Conservation (phyloP, 2,329 filamentous ascomycete species). For the Colletotrichum kahawae region DNA sequence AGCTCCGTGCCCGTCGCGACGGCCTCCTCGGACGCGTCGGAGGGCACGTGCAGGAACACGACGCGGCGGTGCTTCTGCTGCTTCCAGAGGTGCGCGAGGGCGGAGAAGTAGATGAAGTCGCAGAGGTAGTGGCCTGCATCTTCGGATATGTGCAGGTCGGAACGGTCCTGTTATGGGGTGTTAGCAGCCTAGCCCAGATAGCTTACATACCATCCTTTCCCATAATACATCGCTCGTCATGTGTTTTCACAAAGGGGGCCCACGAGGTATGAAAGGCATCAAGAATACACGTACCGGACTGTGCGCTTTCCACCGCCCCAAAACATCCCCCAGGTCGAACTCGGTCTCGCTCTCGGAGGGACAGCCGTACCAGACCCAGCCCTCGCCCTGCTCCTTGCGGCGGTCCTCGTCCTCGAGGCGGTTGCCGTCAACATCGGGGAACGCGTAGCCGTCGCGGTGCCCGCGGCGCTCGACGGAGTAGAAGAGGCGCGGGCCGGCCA, state of each 20-base stretch:
- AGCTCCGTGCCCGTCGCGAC: slow-evolving; percentile 57
- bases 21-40: slow-evolving; percentile 54
- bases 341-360: slow-evolving; percentile 63
- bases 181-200: no score
- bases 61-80: slow-evolving; percentile 54
- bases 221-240: no score
- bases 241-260: no score
- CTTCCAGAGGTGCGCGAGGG: slow-evolving; percentile 62
- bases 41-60: slow-evolving; percentile 76
- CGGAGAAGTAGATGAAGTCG: slow-evolving; percentile 80
- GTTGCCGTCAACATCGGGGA: slow-evolving; percentile 72
- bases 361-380: slow-evolving; percentile 60
- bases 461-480: slow-evolving; percentile 76
- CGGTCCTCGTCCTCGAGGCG: slow-evolving; percentile 55
- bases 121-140: slow-evolving; percentile 78
- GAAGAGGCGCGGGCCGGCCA: slow-evolving; percentile 67
- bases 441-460: slow-evolving; percentile 74
- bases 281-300: slow-evolving; percentile 47
- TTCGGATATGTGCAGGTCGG: slow-evolving; percentile 64
- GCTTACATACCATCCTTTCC: neutral
- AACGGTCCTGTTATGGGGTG: slow-evolving; percentile 32
- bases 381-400: slow-evolving; percentile 33
- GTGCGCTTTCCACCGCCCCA: slow-evolving; percentile 58
- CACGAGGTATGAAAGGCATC: neutral
- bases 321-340: slow-evolving; percentile 62